Percentiles rank a stretch among this genome's conserved stretches.
phyloP scores from a whole-genome alignment of 108 stramenopile species.

The Fragilariopsis cylindrus region DNA sequence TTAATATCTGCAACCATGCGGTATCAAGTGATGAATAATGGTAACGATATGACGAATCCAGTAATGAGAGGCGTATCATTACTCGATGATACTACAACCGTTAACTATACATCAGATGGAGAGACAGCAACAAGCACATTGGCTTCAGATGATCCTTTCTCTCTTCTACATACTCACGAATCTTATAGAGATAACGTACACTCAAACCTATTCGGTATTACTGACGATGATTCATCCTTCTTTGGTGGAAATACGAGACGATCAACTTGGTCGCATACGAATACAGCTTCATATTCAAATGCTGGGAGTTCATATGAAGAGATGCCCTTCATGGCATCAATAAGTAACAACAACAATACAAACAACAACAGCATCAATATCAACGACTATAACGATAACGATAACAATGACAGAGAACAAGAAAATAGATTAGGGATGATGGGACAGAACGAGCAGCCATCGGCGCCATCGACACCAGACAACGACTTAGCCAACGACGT shows the following conservation, averaged over 20 bases:
- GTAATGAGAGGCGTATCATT: slow-evolving; percentile 4
- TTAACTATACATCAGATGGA: slow-evolving; percentile 3
- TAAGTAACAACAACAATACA: neutral
- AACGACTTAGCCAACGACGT: neutral
- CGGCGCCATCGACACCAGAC: neutral
- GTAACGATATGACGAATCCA: neutral
- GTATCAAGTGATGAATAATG: no score
- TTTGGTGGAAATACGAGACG: neutral
- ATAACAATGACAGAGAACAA: neutral
- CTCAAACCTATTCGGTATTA: neutral
- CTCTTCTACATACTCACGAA: neutral
- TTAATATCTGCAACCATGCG: no score
- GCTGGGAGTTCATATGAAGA: slow-evolving; percentile 12
- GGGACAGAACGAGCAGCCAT: neutral
- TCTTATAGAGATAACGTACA: neutral
- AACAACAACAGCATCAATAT: neutral
- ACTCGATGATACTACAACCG: neutral
- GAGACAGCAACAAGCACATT: neutral
- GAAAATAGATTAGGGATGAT: neutral
- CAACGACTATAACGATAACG: neutral
- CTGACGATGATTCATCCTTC: neutral
- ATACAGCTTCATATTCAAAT: neutral
- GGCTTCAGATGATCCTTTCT: slow-evolving; percentile 8
- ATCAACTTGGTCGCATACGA: neutral
- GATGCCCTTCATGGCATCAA: slow-evolving; percentile 5